Base-by-base conservation (phyloP, 768 basidiomycete species). In the Daedaleopsis nitida region DNA sequence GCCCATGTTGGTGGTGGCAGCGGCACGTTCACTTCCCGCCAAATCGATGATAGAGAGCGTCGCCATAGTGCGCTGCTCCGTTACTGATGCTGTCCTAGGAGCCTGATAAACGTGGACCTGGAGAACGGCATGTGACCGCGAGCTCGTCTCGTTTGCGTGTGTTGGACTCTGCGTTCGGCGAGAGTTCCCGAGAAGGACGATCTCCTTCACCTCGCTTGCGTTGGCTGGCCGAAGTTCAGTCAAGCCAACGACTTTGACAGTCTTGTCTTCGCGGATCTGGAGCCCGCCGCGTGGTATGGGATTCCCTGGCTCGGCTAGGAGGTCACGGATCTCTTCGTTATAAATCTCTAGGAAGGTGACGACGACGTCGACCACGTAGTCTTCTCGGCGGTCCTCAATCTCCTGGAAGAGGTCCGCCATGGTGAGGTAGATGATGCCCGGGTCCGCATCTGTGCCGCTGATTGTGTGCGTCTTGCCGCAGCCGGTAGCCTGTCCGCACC, bases 401-500 rank as follows among this genome's bases (percentile, higher is more conserved):
- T 89, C 85, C 68, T 90, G 88, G 74, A 98, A 99, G 64, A 99
- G 86, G 75, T 98, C 96, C 47, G 92, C 87, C 96, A 98, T 98
- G 19, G 95, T 94, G 60, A 94, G 83, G 75, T 98, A 95, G 73
- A 98, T 97, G 68, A 97, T 87, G 34, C 97, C 97, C 17, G 93
- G 94, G 72, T 96, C 91, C 21, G 74, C 72, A 48, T 90, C 88
- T 39, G 91, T 89, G 59, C 96, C 96, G 68, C 94, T 97, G 74
- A 99, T 98, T 19, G 97, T 99, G 75, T 98, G 96, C 5, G 97
- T 99, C 76, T 99, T 99, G 65, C 97, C 97, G 73, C 97, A 98
- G n/a, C 97, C 97, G n/a, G 97, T 98, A 23, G 97, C 97, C 97
- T 98, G 70, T n/a, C 44, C 21, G 42, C 45, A 34, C 10, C 11